Percentiles rank a stretch among this genome's conserved stretches.
These are phyloP conservation scores for Dianthus caryophyllus DNA, from an alignment of 148 eudicot genomes.

Conservation along the genomic window DNA sequence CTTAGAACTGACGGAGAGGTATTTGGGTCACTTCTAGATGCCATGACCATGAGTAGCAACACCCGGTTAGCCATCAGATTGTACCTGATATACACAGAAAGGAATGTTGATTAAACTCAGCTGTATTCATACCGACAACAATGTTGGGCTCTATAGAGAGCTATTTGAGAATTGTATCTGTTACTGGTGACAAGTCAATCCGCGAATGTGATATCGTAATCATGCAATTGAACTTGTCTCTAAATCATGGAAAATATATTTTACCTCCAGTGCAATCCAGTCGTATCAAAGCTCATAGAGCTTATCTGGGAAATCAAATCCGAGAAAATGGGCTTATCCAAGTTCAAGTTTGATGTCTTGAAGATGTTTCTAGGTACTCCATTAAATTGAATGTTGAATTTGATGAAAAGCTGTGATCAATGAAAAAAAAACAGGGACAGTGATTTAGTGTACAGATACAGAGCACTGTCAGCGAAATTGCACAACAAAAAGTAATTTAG, in stretches of 20 bases:
- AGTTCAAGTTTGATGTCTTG: conserved; percentile 38
- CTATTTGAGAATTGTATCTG: not conserved
- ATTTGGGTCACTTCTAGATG: conserved; percentile 63
- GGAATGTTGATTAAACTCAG: not conserved
- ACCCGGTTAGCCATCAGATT: conserved; percentile 98
- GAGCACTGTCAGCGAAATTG: not conserved
- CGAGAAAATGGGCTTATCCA: conserved; percentile 62
- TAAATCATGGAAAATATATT: conserved; percentile 12
- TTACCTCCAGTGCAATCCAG: conserved; percentile 96
- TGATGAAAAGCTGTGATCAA: conserved; percentile 76
- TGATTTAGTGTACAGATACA: not conserved
- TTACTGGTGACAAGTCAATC: not conserved
- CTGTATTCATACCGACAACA: not conserved
- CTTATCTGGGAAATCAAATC: conserved; percentile 84
- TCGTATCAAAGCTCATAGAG: conserved; percentile 71
- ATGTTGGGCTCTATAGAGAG: not conserved
- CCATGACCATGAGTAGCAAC: conserved; percentile 86
- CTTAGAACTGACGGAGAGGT: conserved; percentile 54
- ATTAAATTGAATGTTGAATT: conserved; percentile 81
- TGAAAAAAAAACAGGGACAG: conserved; percentile 18
- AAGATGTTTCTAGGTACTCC: conserved; percentile 78
- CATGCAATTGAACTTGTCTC: conserved; percentile 9
- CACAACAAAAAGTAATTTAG: conserved; percentile 3
- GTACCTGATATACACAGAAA: conserved; percentile 49
- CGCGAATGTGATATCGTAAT: not conserved